Evolutionary conservation across 2,329 filamentous ascomycete genomes (phyloP).

Genomic region (Diaporthe eres): DNA sequence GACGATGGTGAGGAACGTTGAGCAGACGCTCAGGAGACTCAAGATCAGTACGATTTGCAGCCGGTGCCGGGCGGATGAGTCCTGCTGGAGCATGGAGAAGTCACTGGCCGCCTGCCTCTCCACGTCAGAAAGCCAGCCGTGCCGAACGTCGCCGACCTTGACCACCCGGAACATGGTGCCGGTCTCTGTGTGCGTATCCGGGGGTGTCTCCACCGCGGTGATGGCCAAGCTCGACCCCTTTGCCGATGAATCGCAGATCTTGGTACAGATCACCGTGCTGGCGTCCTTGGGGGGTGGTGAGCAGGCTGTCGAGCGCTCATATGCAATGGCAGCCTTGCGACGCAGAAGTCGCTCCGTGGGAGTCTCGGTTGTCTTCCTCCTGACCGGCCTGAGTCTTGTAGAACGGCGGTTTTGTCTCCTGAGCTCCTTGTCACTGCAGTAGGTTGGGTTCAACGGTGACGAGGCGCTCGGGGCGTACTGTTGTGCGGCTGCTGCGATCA

Average conservation of each 20-base stretch:
- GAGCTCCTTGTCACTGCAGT: constrained; percentile 28
- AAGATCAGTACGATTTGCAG: constrained; percentile 37
- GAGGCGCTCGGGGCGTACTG: constrained; percentile 39
- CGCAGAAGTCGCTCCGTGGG: constrained; percentile 38
- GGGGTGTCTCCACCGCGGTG: constrained; percentile 14
- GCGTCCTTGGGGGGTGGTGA: neutral
- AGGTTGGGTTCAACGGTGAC: constrained; percentile 40
- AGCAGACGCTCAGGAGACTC: constrained; percentile 38
- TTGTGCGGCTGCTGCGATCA: constrained; percentile 38
- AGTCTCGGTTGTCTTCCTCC: constrained; percentile 36
- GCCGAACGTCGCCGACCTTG: constrained; percentile 30
- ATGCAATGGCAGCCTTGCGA: constrained; percentile 37
- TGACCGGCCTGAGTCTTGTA: constrained; percentile 31
- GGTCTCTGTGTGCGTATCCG: constrained; percentile 9
- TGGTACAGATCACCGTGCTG: neutral
- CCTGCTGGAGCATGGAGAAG: constrained; percentile 11
- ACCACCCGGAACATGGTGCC: constrained; percentile 31
- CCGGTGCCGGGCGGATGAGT: constrained; percentile 26
- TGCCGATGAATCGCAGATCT: constrained; percentile 4
- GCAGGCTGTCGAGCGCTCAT: constrained; percentile 28
- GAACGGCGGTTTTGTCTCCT: constrained; percentile 29
- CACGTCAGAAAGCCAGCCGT: constrained; percentile 32
- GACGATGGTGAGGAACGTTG: constrained; percentile 39
- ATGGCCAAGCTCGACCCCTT: constrained; percentile 18
- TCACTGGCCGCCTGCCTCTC: constrained; percentile 31